Percentiles rank a stretch among this genome's conserved stretches.
Conservation (phyloP, 1,284 basidiomycete species). For the Paramarasmius palmivorus region DNA sequence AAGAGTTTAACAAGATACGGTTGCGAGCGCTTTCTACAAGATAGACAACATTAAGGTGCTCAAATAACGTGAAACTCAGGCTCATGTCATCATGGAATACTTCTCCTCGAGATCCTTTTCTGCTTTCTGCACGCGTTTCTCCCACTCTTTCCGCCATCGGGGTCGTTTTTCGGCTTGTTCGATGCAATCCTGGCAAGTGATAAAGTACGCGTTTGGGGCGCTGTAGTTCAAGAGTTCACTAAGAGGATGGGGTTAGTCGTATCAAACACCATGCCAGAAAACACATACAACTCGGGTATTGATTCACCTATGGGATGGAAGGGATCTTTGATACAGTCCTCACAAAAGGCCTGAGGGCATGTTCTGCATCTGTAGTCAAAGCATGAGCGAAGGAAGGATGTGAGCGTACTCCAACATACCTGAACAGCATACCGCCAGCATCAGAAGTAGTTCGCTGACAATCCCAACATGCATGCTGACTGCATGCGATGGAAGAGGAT, state of each 20-base stretch:
- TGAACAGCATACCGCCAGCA: slow-evolving; percentile 52
- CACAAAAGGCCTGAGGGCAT: slow-evolving; percentile 58
- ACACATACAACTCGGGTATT: slow-evolving; percentile 56
- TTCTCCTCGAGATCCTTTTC: slow-evolving; percentile 8
- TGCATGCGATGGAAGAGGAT: slow-evolving; percentile 33
- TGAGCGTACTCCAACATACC: slow-evolving; percentile 28
- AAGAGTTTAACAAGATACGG: too few species aligned
- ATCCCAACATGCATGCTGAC: slow-evolving; percentile 49
- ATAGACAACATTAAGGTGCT: too few species aligned
- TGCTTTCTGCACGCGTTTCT: slow-evolving; percentile 35
- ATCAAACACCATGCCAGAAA: background rate
- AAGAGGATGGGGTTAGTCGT: background rate
- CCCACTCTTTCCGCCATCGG: slow-evolving; percentile 32
- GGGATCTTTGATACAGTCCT: slow-evolving; percentile 57
- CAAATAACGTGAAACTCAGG: too few species aligned
- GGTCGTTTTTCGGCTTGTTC: slow-evolving; percentile 32
- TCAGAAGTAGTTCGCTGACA: slow-evolving; percentile 44
- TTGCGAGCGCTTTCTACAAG: too few species aligned
- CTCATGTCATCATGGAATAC: background rate
- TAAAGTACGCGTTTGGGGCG: slow-evolving; percentile 41
- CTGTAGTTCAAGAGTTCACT: slow-evolving; percentile 44
- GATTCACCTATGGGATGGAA: slow-evolving; percentile 51
- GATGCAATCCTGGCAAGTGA: slow-evolving; percentile 48
- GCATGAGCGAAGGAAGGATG: background rate
- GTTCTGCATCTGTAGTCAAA: slow-evolving; percentile 51